Evolutionary conservation across 441 rosid genomes (phyloP).

Genomic region (Manihot esculenta): DNA sequence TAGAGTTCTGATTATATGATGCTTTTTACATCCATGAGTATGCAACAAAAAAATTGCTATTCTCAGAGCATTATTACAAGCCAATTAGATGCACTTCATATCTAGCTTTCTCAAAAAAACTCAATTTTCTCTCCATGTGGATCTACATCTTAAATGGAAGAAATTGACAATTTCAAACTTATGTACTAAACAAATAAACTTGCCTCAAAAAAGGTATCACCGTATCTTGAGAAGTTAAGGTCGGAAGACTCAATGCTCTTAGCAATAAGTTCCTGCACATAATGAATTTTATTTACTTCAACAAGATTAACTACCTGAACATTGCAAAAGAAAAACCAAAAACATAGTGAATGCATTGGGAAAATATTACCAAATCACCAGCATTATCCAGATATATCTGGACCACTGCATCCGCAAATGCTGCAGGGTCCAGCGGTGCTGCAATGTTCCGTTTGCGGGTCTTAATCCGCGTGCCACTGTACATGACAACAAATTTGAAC

Average conservation of each 20-base stretch:
- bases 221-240: slow-evolving; percentile 95
- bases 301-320: not conserved
- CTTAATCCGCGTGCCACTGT: slow-evolving; percentile 99
- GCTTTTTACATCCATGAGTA: too few species aligned
- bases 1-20: too few species aligned
- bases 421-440: slow-evolving; percentile 99
- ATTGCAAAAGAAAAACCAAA: not conserved
- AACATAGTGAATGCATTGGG: not conserved
- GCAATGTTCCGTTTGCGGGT: slow-evolving; percentile 99
- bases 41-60: too few species aligned
- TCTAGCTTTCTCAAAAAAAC: not conserved
- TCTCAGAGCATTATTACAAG: too few species aligned
- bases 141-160: not conserved
- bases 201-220: slow-evolving; percentile 99
- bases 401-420: slow-evolving; percentile 99
- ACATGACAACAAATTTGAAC: not conserved
- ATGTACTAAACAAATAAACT: not conserved
- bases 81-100: not conserved
- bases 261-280: slow-evolving; percentile 81
- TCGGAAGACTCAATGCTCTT: slow-evolving; percentile 85
- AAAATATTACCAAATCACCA: slow-evolving; percentile 90
- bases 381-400: slow-evolving; percentile 97
- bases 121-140: not conserved
- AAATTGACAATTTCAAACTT: not conserved
- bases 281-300: slow-evolving; percentile 8